Evolutionary conservation across 1,139 yeast genomes (phyloP), one percentile per base, ranked within the genome.

Genomic region (Nematodospora anomalae): DNA sequence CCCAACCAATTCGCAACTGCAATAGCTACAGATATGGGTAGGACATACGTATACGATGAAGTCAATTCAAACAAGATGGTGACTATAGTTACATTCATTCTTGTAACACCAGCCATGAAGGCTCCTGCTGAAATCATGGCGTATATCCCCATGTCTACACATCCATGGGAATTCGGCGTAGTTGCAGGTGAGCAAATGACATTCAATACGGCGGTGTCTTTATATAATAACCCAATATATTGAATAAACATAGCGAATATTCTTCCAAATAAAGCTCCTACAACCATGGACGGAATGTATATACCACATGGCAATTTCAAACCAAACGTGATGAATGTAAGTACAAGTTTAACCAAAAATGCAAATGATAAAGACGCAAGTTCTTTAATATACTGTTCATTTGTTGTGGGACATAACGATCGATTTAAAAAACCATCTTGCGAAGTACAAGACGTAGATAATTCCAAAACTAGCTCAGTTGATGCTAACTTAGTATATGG

Each of bases 61-160:
- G 85, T 79, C 33, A 79, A 57, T 49, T 79, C 85, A 52, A 79
- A 79, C 40, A 79, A 52, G 35, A 79, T 79, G 6, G 78, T 77
- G 1, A 80, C 82, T 31, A 79, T 55, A 1, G 84, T 76, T 28
- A 79, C 75, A 40, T 79, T 79, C 85, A 79, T 79, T 43, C 84
- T 60, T 1, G 85, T 79, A 3, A 79, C 78, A 2, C 85, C 85
- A 0, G 84, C 85, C 80, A 79, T 76, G 43, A 78, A 78, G 1
- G 84, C 80, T 3, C 84, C 85, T 0, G 84, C 84, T 7, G 80
- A 75, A 2, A 79, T 78, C 79, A 79, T 76, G 3, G 83, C 74
- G 53, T 79, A 79, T n/a, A 78, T 75, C 0, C 84, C 85, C 40
- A 77, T 62, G 42, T 73, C 79, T n/a, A 73, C 62, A 53, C 76